Evolutionary conservation across 805 yeast species (phyloP), one percentile per base, ranked within the genome.

Genomic region (Kazachstania martiniae): DNA sequence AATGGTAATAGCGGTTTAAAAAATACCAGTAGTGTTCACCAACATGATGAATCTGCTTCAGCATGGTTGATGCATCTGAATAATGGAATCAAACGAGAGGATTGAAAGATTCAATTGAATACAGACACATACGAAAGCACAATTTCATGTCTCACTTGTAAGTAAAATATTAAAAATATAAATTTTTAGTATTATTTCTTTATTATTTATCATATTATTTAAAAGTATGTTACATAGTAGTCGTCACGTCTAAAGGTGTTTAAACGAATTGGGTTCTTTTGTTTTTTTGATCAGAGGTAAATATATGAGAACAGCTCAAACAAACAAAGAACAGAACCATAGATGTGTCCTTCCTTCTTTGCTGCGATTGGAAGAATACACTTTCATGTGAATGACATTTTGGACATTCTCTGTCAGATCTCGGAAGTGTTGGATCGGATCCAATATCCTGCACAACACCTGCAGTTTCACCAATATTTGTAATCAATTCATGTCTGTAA

Each of bases 391-490:
- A 79, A 45, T 72, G 77, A 60, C 99, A 91, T 34, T 70, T 68
- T 3, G 96, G 95, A 58, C 99, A 91, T 47, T 82, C 87, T 52
- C 83, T 83, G 56, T 89, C 91, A 2, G 95, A 81, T 43, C 96
- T 69, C 34, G 99, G 99, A 52, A 91, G 75, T 2, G 98, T 91
- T n/a, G 97, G 97, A 59, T 91, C 99, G 16, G 78, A 68, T 1
- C 95, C 96, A 43, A 91, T 82, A 57, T 89, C 97, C 54, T 83
- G 87, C 25, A 91, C 94, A 33, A 83, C 94, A 47, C 97, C 97
- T 1, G 97, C 97, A 2, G 95, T 89, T 53, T 84, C 96, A 51
- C 63, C 95, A 42, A 89, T 84, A 48, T 82, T 80, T 10, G 96
- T 74, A 43, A 85, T 80, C 61, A 89, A 69, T 61, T 91, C 97